Evolutionary conservation across 805 yeast genomes (phyloP).

Genomic region (Teunomyces aglyptinius): DNA sequence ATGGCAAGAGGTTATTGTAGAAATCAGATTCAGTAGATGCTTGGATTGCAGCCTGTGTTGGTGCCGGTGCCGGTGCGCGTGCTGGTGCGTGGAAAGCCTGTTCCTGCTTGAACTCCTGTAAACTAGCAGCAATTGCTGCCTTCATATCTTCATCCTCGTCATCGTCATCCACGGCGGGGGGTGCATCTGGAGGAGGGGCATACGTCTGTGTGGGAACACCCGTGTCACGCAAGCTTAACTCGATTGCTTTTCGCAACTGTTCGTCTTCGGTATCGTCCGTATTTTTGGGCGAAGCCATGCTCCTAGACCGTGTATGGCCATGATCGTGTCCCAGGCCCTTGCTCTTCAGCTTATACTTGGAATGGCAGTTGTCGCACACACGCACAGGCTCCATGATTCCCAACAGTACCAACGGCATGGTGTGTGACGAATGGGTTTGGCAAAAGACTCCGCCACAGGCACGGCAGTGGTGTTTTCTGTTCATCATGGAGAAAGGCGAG

Average conservation of each 20-base stretch:
- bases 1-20: constrained; percentile 29
- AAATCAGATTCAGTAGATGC: constrained; percentile 24
- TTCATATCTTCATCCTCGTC: constrained; percentile 82
- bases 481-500: constrained; percentile 70
- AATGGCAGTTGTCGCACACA: constrained; percentile 88
- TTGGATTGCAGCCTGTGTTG: constrained; percentile 6
- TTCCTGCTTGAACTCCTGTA: constrained; percentile 61
- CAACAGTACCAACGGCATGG: constrained; percentile 68
- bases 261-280: constrained; percentile 62
- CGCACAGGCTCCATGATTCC: constrained; percentile 90
- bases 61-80: constrained; percentile 4
- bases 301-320: constrained; percentile 8
- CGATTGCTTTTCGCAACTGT: constrained; percentile 74
- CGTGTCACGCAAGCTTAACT: constrained; percentile 62
- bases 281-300: constrained; percentile 8
- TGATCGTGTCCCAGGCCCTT: neutral
- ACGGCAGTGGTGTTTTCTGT: constrained; percentile 94
- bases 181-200: constrained; percentile 25
- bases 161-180: constrained; percentile 44
- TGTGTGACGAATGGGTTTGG: constrained; percentile 77
- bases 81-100: constrained; percentile 10
- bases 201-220: neutral
- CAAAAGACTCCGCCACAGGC: constrained; percentile 96
- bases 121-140: constrained; percentile 92
- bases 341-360: constrained; percentile 44